Conservation (phyloP, 306 rosid genomes). For the Castanospermum australe region DNA sequence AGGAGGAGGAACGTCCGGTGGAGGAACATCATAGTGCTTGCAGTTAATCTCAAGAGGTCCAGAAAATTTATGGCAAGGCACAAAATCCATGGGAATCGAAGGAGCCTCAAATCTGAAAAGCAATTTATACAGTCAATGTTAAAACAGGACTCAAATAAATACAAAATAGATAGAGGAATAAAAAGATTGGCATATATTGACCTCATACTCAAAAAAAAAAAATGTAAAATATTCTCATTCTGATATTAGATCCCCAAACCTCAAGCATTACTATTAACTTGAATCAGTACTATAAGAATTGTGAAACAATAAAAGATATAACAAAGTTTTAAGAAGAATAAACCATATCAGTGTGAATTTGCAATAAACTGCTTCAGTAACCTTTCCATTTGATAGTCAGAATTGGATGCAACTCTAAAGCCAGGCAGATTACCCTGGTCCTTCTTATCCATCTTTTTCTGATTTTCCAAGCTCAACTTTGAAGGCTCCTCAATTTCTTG, state of each 20-base stretch:
- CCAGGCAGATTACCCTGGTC: constrained; percentile 65
- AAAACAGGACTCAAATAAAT: constrained; percentile 20
- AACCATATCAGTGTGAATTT: not conserved
- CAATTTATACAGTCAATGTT: constrained; percentile 27
- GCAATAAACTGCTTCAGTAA: constrained; percentile 28
- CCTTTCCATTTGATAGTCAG: constrained; percentile 86
- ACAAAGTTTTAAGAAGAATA: not conserved
- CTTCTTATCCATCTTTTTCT: constrained; percentile 50
- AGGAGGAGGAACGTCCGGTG: constrained; percentile 72
- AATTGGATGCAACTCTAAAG: constrained; percentile 70
- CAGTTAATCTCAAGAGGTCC: constrained; percentile 66
- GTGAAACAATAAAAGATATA: not conserved
- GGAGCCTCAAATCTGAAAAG: constrained; percentile 83
- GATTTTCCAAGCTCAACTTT: constrained; percentile 48
- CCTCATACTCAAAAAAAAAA: constrained; percentile 1
- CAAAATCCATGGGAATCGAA: constrained; percentile 73
- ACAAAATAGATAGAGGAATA: not conserved
- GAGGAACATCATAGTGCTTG: constrained; percentile 67
- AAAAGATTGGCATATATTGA: constrained; percentile 10
- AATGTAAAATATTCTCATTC: not conserved
- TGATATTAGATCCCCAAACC: constrained; percentile 7
- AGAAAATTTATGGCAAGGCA: constrained; percentile 71
- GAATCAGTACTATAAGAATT: constrained; percentile 19
- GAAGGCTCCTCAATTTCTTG: constrained; percentile 82
- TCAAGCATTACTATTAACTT: not conserved